Evolutionary conservation across 805 yeast species (phyloP), one percentile per base, ranked within the genome.

Genomic region (Wickerhamomyces pijperi): DNA sequence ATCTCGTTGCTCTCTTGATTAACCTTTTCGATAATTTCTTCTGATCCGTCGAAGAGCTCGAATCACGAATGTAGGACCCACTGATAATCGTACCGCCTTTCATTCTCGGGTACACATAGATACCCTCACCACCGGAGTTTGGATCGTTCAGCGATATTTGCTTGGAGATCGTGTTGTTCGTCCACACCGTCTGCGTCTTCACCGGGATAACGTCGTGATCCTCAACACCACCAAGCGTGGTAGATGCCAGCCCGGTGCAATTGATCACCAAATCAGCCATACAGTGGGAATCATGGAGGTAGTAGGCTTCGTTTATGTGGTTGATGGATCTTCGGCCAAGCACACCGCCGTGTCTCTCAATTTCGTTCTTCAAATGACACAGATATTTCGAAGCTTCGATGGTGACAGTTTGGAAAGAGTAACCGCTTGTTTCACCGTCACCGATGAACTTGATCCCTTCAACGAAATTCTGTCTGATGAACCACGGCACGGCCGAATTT

Each of bases 61-160:
- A 49, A 19, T 51, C 45, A 16, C 49, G 47, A 13, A 36, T 34
- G 28, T 51, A 47, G 19, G 56, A 42, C 15, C 83, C 84, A 2
- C 83, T 83, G 41, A 77, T 64, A 18, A 77, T 70, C 19, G 72
- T 60, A 35, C 79, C 81, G 14, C 83, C 82, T 56, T 78, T 83
- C 42, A 70, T 71, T 39, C 83, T 56, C 8, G 83, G 83, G 64
- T 77, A 70, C 16, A 72, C 55, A 47, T 77, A 76, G 16, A 76
- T 54, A 40, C 57, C 48, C 45, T 78, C 82, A 32, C 53, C 44
- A 1, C 51, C 53, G 34, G 43, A 43, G 1, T 52, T 62, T 18
- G 52, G 46, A 39, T 59, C 58, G 0, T 64, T 63, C 39, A 60
- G 60, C 0, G 63, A 61, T 6, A 39, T 19, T 19, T 41, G 42